Base-by-base conservation (phyloP, 768 basidiomycete species). In the Lentinus brumalis region DNA sequence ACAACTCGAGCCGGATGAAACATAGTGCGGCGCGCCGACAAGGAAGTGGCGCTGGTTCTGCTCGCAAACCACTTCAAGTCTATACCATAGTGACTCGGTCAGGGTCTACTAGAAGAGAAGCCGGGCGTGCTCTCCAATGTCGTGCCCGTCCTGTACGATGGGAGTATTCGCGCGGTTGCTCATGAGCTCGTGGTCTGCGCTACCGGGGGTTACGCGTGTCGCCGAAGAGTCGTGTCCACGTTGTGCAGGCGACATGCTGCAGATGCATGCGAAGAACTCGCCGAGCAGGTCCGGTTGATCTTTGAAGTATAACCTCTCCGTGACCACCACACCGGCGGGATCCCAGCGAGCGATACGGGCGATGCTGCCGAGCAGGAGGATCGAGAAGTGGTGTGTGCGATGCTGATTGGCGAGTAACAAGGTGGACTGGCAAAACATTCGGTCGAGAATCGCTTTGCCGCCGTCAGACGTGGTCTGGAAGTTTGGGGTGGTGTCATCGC, bases 271-370 rank as follows among this genome's bases (percentile, higher is more conserved):
- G 42, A 61, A 16, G 54, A 61, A 56, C 2, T 29, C 16, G 18
- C 21, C 41, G 21, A 61, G 60, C 40, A 18, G 30, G 12, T 15
- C 11, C 3, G 60, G 54, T 0, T 56, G 9, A 8, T 35, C 16
- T 2, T 18, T 26, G 55, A 56, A 61, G 50, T 61, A 35, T 38
- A 61, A 56, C 45, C 38, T 46, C 14, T 44, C 16, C 5, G 53
- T 56, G 5, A n/a, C 46, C 21, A 61, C 16, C 10, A 51, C 26
- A 3, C 47, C 46, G 12, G 59, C 16, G 12, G 53, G 46, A 39
- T 61, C 59, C 47, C 46, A 55, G 29, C 53, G 54, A n/a, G 56
- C 10, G 53, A 61, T 32, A 14, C 59, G 59, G 4, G 54, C 53
- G 1, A 16, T 38, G 3, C 4, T 5, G 15, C 47, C 59, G 7